Evolutionary conservation across 2,329 filamentous ascomycete species (phyloP).

Genomic region (Huntiella moniliformis): DNA sequence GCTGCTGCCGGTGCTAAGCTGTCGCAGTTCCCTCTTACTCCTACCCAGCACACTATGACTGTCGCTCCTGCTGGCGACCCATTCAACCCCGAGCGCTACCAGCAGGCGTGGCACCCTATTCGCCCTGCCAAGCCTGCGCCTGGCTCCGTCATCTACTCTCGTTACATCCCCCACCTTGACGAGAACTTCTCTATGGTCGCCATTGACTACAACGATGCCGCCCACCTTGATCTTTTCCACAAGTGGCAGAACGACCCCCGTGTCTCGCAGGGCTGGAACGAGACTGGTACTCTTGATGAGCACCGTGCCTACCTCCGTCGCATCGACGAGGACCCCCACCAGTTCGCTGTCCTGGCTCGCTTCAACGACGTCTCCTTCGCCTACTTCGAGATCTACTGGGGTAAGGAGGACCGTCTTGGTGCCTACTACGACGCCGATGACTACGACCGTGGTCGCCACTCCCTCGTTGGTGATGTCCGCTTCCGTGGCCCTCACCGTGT

Average conservation of each 20-base stretch:
- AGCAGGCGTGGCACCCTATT: conserved; percentile 49
- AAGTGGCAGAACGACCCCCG: conserved; percentile 71
- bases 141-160: conserved; percentile 55
- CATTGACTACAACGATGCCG: conserved; percentile 43
- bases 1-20: conserved; percentile 19
- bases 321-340: conserved; percentile 53
- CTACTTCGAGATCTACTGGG: conserved; percentile 71
- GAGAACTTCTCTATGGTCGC: conserved; percentile 65
- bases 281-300: conserved; percentile 56
- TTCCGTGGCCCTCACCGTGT: conserved; percentile 43
- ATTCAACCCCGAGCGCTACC: conserved; percentile 21
- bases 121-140: conserved; percentile 53
- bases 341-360: conserved; percentile 47
- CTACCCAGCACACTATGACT: conserved; percentile 27
- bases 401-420: conserved; percentile 39
- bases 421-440: conserved; percentile 36
- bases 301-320: conserved; percentile 53
- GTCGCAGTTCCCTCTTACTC: conserved; percentile 29
- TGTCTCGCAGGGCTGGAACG: conserved; percentile 63
- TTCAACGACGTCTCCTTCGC: conserved; percentile 56
- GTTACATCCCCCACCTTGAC: conserved; percentile 56
- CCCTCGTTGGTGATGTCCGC: conserved; percentile 37
- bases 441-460: conserved; percentile 40
- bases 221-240: conserved; percentile 55
- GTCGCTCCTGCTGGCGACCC: conserved; percentile 22